Conservation (phyloP, 176 grass and related monocot genomes). For the Chloris gayana region DNA sequence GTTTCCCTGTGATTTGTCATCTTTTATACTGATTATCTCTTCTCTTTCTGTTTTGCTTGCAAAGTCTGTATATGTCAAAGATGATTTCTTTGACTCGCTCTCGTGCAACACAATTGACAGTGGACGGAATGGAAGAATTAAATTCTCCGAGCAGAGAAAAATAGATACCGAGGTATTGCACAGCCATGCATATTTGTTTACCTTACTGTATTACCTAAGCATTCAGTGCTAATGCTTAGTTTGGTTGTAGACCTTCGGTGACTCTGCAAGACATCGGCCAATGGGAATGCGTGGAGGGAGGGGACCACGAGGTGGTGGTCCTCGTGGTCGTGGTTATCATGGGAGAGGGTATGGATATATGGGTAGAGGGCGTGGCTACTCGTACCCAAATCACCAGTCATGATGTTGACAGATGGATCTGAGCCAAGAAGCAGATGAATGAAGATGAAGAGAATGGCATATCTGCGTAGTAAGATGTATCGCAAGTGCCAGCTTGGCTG, state of each 20-base stretch:
- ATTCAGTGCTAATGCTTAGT: slow-evolving; percentile 13
- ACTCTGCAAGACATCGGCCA: slow-evolving; percentile 70
- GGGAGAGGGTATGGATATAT: slow-evolving; percentile 68
- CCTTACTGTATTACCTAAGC: neutral
- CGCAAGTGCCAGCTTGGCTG: neutral
- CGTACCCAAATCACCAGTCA: slow-evolving; percentile 39
- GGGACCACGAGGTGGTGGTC: slow-evolving; percentile 54
- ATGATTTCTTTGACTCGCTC: slow-evolving; percentile 96
- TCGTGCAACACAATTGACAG: slow-evolving; percentile 78
- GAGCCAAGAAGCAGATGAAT: neutral
- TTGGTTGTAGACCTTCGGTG: slow-evolving; percentile 75
- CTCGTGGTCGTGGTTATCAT: slow-evolving; percentile 55
- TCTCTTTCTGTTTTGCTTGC: slow-evolving; percentile 25
- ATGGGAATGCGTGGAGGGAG: slow-evolving; percentile 66
- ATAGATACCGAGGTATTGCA: slow-evolving; percentile 80
- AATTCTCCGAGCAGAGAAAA: slow-evolving; percentile 84
- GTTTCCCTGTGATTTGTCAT: slow-evolving; percentile 6
- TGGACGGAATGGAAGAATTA: slow-evolving; percentile 67
- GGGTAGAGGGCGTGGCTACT: slow-evolving; percentile 48
- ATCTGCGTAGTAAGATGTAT: neutral
- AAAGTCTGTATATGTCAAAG: slow-evolving; percentile 89
- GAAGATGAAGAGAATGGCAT: neutral
- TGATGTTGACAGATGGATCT: slow-evolving; percentile 4
- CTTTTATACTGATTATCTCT: slow-evolving; percentile 29
- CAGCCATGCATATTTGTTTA: neutral